These are phyloP conservation scores for Artemisia annua DNA, from an alignment of 129 eudicot genomes.

Conservation along the genomic window DNA sequence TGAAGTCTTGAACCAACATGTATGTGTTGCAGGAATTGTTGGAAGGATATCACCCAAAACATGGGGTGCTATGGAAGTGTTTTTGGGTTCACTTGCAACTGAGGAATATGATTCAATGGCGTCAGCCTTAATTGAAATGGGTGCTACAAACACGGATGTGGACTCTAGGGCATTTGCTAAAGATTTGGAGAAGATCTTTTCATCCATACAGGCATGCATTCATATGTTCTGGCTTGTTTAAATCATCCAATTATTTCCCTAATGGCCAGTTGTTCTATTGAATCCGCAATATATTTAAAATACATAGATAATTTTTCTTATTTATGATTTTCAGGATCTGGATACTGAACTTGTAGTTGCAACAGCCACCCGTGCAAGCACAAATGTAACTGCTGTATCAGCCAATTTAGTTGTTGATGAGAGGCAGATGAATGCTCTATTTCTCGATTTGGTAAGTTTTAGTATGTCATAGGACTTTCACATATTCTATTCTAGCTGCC, in stretches of 20 bases:
- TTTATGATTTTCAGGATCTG: constrained; percentile 57
- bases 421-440: constrained; percentile 96
- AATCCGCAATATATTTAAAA: not conserved
- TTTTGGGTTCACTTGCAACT: constrained; percentile 80
- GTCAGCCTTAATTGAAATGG: constrained; percentile 90
- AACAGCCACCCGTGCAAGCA: constrained; percentile 69
- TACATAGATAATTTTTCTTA: not conserved
- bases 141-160: constrained; percentile 75
- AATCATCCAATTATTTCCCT: constrained; percentile 2
- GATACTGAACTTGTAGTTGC: constrained; percentile 94
- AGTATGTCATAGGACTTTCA: constrained; percentile 10
- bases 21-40: constrained; percentile 72
- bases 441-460: constrained; percentile 82
- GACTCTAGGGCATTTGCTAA: constrained; percentile 85
- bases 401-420: constrained; percentile 91
- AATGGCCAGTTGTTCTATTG: not conserved
- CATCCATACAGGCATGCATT: constrained; percentile 75
- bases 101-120: constrained; percentile 94
- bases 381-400: constrained; percentile 80
- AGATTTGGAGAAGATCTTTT: constrained; percentile 89
- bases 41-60: constrained; percentile 93
- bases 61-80: constrained; percentile 94
- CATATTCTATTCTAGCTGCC: not conserved
- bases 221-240: not conserved
- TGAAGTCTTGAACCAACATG: constrained; percentile 10